A percentile compares a stretch with the other conserved stretches of the same genome.
Evolutionary conservation across 1,284 basidiomycete species (phyloP).

Genomic region (Ustilago nuda): DNA sequence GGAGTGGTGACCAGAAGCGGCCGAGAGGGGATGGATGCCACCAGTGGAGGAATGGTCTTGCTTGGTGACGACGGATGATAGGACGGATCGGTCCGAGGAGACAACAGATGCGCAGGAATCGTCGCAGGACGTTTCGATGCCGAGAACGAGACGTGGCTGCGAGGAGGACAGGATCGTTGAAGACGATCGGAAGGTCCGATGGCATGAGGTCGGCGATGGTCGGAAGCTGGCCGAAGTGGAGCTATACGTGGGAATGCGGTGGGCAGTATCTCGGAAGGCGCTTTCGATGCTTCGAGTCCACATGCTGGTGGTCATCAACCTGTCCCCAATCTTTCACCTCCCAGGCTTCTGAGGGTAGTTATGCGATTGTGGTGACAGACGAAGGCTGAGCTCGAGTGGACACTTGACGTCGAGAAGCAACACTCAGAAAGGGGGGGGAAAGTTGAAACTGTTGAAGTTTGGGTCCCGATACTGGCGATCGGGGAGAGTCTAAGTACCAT

Average conservation of each 20-base stretch:
- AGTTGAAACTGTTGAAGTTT: not conserved
- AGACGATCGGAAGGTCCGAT: constrained; percentile 5
- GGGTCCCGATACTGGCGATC: too few relatives aligned
- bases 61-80: constrained; percentile 57
- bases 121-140: constrained; percentile 68
- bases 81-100: constrained; percentile 49
- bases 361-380: not conserved
- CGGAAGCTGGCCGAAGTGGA: constrained; percentile 13
- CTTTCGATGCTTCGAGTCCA: constrained; percentile 12
- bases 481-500: too few relatives aligned
- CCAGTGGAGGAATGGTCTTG: constrained; percentile 63
- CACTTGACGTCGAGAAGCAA: constrained; percentile 8
- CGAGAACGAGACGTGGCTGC: constrained; percentile 46
- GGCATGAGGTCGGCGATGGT: not conserved
- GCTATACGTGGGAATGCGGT: not conserved
- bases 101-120: constrained; percentile 66
- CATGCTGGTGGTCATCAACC: constrained; percentile 3
- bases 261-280: not conserved
- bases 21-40: constrained; percentile 64
- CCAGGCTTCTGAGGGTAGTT: not conserved
- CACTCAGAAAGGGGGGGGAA: not conserved
- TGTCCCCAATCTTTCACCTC: not conserved
- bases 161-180: not conserved
- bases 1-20: constrained; percentile 56
- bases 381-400: constrained; percentile 7